These are phyloP conservation scores for Phoenix dactylifera DNA, from an alignment of 176 grass and related monocot genomes.

Conservation along the genomic window DNA sequence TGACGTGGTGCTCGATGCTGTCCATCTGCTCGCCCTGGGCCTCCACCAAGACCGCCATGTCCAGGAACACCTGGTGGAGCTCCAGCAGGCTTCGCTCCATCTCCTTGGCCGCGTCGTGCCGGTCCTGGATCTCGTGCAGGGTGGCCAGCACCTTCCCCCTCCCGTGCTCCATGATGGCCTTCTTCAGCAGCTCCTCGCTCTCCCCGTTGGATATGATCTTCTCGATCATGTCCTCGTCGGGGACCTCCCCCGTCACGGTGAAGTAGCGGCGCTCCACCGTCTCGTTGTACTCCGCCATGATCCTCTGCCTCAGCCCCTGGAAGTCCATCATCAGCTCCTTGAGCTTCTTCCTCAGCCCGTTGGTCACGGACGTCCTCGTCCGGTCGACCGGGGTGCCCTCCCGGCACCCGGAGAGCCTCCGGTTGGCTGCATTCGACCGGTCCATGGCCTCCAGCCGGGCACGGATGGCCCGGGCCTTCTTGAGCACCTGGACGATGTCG, in stretches of 20 bases:
- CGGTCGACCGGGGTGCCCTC: slow-evolving; percentile 89
- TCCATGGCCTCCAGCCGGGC: slow-evolving; percentile 70
- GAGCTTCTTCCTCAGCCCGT: slow-evolving; percentile 77
- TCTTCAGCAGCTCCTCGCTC: slow-evolving; percentile 70
- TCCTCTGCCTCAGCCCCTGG: slow-evolving; percentile 81
- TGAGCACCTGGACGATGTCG: slow-evolving; percentile 61
- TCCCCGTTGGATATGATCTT: slow-evolving; percentile 75
- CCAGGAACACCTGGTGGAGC: slow-evolving; percentile 87
- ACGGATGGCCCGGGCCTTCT: slow-evolving; percentile 50
- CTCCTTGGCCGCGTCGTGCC: slow-evolving; percentile 61
- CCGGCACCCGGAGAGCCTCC: slow-evolving; percentile 51
- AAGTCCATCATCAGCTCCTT: slow-evolving; percentile 96
- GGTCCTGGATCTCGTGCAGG: slow-evolving; percentile 79
- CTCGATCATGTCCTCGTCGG: slow-evolving; percentile 87
- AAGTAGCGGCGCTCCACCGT: slow-evolving; percentile 83
- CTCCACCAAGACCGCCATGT: slow-evolving; percentile 89
- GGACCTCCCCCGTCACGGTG: slow-evolving; percentile 74
- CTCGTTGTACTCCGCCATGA: slow-evolving; percentile 91
- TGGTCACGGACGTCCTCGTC: slow-evolving; percentile 72
- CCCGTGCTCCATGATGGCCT: slow-evolving; percentile 66
- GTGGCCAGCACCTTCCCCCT: slow-evolving; percentile 56
- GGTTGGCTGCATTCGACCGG: slow-evolving; percentile 55
- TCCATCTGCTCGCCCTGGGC: slow-evolving; percentile 68
- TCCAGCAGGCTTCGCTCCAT: slow-evolving; percentile 76
- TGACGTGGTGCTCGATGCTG: slow-evolving; percentile 67